Evolutionary conservation across 257 asterid genomes (phyloP).

Genomic region (Paulownia fortunei): DNA sequence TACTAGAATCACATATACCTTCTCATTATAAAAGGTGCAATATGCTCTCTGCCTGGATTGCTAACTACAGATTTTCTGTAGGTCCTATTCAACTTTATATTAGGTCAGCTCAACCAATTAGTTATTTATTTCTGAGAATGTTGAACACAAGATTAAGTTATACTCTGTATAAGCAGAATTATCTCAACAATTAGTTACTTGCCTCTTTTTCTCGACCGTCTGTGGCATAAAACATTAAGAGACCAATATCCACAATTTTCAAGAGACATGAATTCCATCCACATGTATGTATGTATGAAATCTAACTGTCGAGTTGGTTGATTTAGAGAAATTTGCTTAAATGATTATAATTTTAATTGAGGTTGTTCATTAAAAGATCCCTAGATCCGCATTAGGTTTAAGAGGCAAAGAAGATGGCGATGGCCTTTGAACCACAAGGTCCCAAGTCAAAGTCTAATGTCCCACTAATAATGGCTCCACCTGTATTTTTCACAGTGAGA

Average conservation of each 20-base stretch:
- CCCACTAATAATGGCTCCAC: background rate
- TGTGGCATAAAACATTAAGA: background rate
- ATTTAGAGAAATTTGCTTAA: background rate
- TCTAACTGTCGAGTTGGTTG: background rate
- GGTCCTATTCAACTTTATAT: background rate
- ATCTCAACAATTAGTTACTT: background rate
- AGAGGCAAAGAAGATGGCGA: background rate
- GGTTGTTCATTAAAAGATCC: background rate
- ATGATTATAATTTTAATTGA: background rate
- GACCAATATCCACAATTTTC: background rate
- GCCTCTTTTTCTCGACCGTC: background rate
- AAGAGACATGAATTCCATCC: background rate
- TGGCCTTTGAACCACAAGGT: background rate
- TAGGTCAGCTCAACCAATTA: background rate
- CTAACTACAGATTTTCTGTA: background rate
- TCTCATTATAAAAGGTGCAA: background rate
- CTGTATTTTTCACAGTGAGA: background rate
- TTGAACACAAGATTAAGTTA: background rate
- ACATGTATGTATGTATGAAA: background rate
- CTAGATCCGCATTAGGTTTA: background rate
- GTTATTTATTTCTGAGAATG: background rate
- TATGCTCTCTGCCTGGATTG: background rate
- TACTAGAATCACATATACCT: background rate
- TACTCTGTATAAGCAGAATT: background rate
- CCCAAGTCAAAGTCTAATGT: background rate